A percentile compares a stretch with the other conserved stretches of the same genome.
These are phyloP conservation scores for Saccharomyces hybrid DNA, from an alignment of 1,139 yeast species.

Conservation along the genomic window DNA sequence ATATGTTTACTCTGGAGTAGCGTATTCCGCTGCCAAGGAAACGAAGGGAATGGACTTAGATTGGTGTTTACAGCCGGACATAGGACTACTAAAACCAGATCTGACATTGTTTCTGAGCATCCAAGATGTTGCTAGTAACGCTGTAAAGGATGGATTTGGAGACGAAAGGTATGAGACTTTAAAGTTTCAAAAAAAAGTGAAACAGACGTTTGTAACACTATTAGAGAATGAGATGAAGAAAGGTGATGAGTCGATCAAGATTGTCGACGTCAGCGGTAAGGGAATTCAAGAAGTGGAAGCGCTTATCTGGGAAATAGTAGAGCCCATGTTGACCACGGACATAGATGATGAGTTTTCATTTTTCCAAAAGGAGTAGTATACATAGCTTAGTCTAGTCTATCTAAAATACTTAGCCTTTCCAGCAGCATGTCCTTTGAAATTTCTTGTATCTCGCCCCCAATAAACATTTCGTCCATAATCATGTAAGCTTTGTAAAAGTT, in stretches of 20 bases:
- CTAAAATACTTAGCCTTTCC: conserved; percentile 44
- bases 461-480: conserved; percentile 64
- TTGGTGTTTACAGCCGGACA: conserved; percentile 80
- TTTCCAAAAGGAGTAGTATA: conserved; percentile 3
- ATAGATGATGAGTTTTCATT: conserved; percentile 2
- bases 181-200: conserved; percentile 66
- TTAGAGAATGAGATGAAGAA: conserved; percentile 28
- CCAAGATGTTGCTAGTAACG: conserved; percentile 40
- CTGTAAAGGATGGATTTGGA: conserved; percentile 73
- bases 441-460: conserved; percentile 75
- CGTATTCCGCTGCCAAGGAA: conserved; percentile 79
- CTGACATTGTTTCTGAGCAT: conserved; percentile 69
- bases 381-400: conserved; percentile 35
- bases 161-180: conserved; percentile 78
- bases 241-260: conserved; percentile 30
- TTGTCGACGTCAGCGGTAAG: conserved; percentile 54
- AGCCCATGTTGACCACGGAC: conserved; percentile 1
- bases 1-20: conserved; percentile 87
- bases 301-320: conserved; percentile 8
- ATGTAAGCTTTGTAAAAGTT: conserved; percentile 67
- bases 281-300: conserved; percentile 46
- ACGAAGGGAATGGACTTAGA: conserved; percentile 42
- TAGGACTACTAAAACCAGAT: conserved; percentile 85
- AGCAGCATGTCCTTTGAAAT: conserved; percentile 54
- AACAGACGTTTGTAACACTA: conserved; percentile 46